Base-by-base conservation (phyloP, 345 rosid species). In the Heritiera littoralis region DNA sequence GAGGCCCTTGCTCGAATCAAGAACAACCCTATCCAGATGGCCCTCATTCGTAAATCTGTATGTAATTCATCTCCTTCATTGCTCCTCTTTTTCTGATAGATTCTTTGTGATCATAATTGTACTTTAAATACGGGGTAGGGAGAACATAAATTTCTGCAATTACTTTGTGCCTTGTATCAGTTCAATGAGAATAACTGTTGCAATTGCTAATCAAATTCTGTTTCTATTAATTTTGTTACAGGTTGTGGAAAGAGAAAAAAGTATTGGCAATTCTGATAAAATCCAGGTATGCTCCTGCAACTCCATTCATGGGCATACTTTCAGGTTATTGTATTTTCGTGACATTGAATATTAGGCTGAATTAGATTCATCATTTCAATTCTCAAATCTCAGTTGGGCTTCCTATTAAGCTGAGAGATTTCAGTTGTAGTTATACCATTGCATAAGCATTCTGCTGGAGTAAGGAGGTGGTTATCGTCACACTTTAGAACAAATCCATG, bases 11-110 rank as follows among this genome's bases (percentile, higher is more conserved):
- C 98, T 7, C 93, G 91, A n/a, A 83, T 96, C 82, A 92, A 94
- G 88, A 96, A 96, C 82, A 96, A 96, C 80, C 99, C 99, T 28
- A 88, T 94, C 9, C 94, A 92, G 86, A 94, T 96, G 99, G 89
- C 93, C 75, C 81, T 81, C 65, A 92, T 92, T 86, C 89, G 92
- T 5, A 92, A 94, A 90, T 96, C 99, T 4, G 98, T 96, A 86
- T 78, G 86, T 74, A 78, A 55, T 8, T 35, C 28, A 17, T 28
- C 17, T 18, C 43, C 23, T 78, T 11, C 59, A 5, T 73, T 73
- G 46, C 75, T 72, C 17, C 7, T 48, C 12, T 18, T 5, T 68
- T 68, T 68, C 61, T 17, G 45, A 52, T 72, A 52, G 9, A 15
- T 32, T 52, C 61, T 14, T 28, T 71, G 13, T 15, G 43, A 72